These are phyloP conservation scores for Baeospora myosura DNA, from an alignment of 1,284 basidiomycete genomes.

Conservation along the genomic window DNA sequence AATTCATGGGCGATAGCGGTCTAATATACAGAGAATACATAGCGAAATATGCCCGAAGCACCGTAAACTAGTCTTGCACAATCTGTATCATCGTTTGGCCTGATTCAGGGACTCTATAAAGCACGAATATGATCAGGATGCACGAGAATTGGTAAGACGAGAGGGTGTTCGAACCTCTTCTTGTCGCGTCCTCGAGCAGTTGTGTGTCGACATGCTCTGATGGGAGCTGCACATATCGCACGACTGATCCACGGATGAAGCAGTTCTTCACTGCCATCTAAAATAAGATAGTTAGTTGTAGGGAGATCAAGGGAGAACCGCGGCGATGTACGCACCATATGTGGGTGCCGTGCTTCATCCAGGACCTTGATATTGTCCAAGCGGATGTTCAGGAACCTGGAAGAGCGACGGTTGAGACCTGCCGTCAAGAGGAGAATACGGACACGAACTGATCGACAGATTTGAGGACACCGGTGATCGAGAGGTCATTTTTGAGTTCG, in stretches of 20 bases:
- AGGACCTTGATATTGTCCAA: slow-evolving; percentile 91
- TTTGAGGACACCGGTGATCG: slow-evolving; percentile 93
- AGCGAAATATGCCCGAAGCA: no score
- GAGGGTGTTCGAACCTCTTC: slow-evolving; percentile 89
- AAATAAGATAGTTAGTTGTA: slow-evolving; percentile 5
- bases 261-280: slow-evolving; percentile 99
- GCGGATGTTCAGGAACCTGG: slow-evolving; percentile 94
- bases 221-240: slow-evolving; percentile 93
- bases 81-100: no score
- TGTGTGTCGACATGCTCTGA: slow-evolving; percentile 93
- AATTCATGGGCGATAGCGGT: no score
- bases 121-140: no score
- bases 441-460: slow-evolving; percentile 90
- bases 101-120: no score
- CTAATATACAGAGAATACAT: no score
- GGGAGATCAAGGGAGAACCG: not conserved
- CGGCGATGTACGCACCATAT: slow-evolving; percentile 68
- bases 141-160: no score
- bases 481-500: slow-evolving; percentile 98
- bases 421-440: slow-evolving; percentile 2
- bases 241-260: slow-evolving; percentile 97
- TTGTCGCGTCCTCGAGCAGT: slow-evolving; percentile 92
- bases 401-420: slow-evolving; percentile 3
- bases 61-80: no score
- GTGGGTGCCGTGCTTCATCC: slow-evolving; percentile 90